phyloP scores from a whole-genome alignment of 1,139 yeast species.

The Candida sp. region DNA sequence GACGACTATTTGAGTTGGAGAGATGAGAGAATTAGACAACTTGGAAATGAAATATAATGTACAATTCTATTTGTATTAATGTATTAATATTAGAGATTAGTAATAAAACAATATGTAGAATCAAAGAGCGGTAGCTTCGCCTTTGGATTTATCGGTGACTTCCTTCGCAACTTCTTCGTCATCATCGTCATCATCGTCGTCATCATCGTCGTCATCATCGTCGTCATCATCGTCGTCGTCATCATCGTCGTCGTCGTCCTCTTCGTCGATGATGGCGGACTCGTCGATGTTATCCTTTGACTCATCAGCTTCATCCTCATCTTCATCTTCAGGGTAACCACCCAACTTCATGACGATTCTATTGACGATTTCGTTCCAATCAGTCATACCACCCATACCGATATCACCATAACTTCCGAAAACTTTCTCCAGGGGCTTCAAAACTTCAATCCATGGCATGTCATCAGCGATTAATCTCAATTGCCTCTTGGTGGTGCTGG shows the following conservation, averaged over 20 bases:
- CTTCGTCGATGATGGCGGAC: constrained; percentile 38
- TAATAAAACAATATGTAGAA: constrained; percentile 1
- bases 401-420: constrained; percentile 94
- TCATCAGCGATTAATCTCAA: constrained; percentile 76
- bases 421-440: constrained; percentile 93
- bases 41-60: constrained; percentile 19
- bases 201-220: constrained; percentile 44
- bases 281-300: constrained; percentile 38
- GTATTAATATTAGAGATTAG: neutral
- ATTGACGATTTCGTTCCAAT: constrained; percentile 89
- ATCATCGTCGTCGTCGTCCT: constrained; percentile 50
- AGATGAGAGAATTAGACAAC: constrained; percentile 39
- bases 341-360: constrained; percentile 82
- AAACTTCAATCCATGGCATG: constrained; percentile 89
- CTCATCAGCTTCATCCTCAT: constrained; percentile 74
- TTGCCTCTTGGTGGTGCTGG: constrained; percentile 86
- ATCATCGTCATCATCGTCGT: constrained; percentile 32
- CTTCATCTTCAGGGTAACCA: constrained; percentile 89
- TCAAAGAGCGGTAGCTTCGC: neutral
- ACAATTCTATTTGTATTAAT: constrained; percentile 10
- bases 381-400: constrained; percentile 95
- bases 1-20: constrained; percentile 50
- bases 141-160: constrained; percentile 19
- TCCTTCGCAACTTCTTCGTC: constrained; percentile 11
- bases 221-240: constrained; percentile 50